These are phyloP conservation scores for Nannochloris sp. DNA, from an alignment of 139 green algal genomes.

Conservation along the genomic window DNA sequence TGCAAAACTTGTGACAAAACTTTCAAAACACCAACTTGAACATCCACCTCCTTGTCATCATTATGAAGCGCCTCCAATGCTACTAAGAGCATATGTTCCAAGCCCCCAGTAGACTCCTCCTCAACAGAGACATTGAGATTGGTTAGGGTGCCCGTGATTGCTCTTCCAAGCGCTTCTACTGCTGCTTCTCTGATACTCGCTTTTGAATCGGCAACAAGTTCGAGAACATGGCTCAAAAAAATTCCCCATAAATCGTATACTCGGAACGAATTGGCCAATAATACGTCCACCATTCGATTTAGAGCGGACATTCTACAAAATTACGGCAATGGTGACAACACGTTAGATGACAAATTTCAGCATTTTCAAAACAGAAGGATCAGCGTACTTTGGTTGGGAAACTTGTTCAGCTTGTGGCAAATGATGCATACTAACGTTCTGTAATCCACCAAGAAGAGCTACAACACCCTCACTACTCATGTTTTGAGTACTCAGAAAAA, in stretches of 20 bases:
- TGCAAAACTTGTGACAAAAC: constrained; percentile 63
- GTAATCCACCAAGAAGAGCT: constrained; percentile 38
- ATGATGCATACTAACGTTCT: constrained; percentile 34
- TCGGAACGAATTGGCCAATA: constrained; percentile 54
- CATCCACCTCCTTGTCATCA: constrained; percentile 49
- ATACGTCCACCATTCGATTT: constrained; percentile 61
- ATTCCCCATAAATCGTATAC: constrained; percentile 69
- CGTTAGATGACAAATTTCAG: constrained; percentile 1
- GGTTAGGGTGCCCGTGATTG: constrained; percentile 46
- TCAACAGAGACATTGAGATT: constrained; percentile 11
- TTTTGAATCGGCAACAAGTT: constrained; percentile 40
- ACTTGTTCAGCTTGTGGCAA: constrained; percentile 19
- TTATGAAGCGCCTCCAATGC: constrained; percentile 59
- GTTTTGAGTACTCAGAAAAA: constrained; percentile 51
- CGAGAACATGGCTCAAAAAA: constrained; percentile 66
- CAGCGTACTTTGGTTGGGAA: constrained; percentile 21
- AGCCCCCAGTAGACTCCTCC: constrained; percentile 22
- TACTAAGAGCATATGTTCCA: constrained; percentile 75
- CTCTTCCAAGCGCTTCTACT: constrained; percentile 57
- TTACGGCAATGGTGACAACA: neutral
- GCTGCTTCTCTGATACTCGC: constrained; percentile 37
- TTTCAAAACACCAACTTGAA: constrained; percentile 56
- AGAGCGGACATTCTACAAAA: constrained; percentile 45
- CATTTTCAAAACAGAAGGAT: constrained; percentile 1
- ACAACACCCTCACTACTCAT: constrained; percentile 59